Evolutionary conservation across 345 rosid species (phyloP).

Genomic region (Acer campestre): DNA sequence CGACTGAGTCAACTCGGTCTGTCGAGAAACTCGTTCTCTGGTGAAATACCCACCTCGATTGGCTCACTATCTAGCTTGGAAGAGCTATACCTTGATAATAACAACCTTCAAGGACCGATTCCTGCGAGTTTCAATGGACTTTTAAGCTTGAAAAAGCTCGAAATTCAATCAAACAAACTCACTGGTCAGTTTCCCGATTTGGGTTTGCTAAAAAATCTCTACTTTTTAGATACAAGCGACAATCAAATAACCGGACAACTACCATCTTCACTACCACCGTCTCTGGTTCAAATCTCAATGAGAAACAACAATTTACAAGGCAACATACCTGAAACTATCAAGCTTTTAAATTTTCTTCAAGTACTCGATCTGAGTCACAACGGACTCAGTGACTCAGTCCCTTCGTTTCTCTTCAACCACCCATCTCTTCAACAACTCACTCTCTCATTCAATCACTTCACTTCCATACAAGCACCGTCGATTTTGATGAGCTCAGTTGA

Average conservation of each 20-base stretch:
- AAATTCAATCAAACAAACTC: constrained; percentile 69
- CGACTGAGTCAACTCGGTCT: constrained; percentile 59
- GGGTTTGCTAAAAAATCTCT: constrained; percentile 52
- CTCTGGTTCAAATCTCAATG: constrained; percentile 67
- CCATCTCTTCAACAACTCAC: constrained; percentile 80
- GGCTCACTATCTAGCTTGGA: constrained; percentile 54
- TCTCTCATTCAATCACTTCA: constrained; percentile 68
- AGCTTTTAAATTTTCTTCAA: constrained; percentile 38
- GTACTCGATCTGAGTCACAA: constrained; percentile 77
- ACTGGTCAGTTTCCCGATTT: constrained; percentile 67
- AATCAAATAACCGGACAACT: constrained; percentile 65
- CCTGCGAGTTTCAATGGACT: constrained; percentile 56
- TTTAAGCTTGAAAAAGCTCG: constrained; percentile 54
- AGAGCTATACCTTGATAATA: constrained; percentile 71
- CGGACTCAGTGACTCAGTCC: constrained; percentile 54
- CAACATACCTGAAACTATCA: constrained; percentile 49
- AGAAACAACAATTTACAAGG: constrained; percentile 68
- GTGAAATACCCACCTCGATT: constrained; percentile 60
- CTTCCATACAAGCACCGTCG: constrained; percentile 54
- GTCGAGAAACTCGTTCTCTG: constrained; percentile 67
- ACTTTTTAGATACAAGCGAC: constrained; percentile 67
- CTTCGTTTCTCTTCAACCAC: constrained; percentile 55
- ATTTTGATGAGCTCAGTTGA: constrained; percentile 19
- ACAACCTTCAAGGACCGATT: constrained; percentile 55
- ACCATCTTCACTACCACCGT: constrained; percentile 53